These are phyloP conservation scores for Blastocystis sp. DNA, from an alignment of 352 stramenopile genomes.

Conservation along the genomic window DNA sequence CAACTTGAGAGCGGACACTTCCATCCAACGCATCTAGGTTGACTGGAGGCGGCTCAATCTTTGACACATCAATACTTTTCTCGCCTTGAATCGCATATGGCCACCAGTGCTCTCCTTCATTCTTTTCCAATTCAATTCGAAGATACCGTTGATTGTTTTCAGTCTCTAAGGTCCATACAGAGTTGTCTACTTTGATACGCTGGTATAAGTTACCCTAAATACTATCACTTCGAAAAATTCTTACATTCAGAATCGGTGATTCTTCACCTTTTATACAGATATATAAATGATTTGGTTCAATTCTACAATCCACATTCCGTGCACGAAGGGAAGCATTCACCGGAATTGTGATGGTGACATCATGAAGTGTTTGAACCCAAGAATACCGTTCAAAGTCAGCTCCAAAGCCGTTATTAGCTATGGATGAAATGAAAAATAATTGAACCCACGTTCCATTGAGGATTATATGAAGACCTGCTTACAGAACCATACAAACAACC, in stretches of 20 bases:
- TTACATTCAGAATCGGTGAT: neutral
- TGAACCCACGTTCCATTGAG: neutral
- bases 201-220: constrained; percentile 5
- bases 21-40: neutral
- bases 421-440: neutral
- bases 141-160: neutral
- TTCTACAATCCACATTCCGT: constrained; percentile 22
- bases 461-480: neutral
- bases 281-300: neutral
- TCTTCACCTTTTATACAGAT: neutral
- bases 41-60: constrained; percentile 34
- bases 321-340: neutral
- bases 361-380: constrained; percentile 18
- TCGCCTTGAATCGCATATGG: constrained; percentile 6
- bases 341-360: constrained; percentile 35
- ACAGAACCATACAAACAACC: neutral
- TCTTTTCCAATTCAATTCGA: constrained; percentile 33
- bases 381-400: constrained; percentile 40
- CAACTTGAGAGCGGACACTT: constrained; percentile 9
- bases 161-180: constrained; percentile 40
- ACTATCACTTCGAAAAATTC: neutral
- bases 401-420: constrained; percentile 21
- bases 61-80: neutral
- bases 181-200: constrained; percentile 50
- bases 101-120: constrained; percentile 54